Evolutionary conservation across 2,329 filamentous ascomycete species (phyloP).

Genomic region (Penicillium griseofulvum): DNA sequence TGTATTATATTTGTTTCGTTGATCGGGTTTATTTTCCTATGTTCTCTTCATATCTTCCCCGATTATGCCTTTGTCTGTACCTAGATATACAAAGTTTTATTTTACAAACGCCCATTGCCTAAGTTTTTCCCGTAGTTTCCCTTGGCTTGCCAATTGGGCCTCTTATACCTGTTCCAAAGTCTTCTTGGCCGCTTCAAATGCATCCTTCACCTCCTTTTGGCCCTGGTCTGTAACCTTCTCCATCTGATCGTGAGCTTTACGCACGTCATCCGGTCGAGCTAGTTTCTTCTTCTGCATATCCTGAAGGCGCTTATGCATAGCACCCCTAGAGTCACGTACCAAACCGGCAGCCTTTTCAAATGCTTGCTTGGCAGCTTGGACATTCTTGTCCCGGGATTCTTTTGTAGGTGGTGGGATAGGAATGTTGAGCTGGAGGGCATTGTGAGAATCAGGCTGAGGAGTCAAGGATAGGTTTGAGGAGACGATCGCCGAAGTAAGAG

Average conservation of each 20-base stretch:
- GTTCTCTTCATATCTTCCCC: background rate
- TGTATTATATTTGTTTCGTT: conserved; percentile 22
- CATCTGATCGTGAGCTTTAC: conserved; percentile 49
- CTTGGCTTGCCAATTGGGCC: background rate
- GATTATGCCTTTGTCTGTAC: conserved; percentile 6
- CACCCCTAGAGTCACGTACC: conserved; percentile 44
- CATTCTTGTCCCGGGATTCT: conserved; percentile 45
- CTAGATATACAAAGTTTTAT: conserved; percentile 15
- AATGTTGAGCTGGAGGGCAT: conserved; percentile 46
- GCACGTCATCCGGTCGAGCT: conserved; percentile 46
- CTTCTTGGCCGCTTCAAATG: conserved; percentile 45
- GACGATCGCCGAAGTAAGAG: conserved; percentile 43
- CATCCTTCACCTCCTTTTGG: conserved; percentile 46
- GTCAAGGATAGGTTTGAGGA: conserved; percentile 45
- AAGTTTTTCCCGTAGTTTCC: background rate
- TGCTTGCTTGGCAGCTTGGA: conserved; percentile 41
- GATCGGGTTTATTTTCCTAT: conserved; percentile 3
- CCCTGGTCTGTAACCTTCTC: conserved; percentile 48
- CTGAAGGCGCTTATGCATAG: conserved; percentile 46
- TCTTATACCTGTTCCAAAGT: conserved; percentile 35
- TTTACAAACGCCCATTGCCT: conserved; percentile 1
- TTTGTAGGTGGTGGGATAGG: conserved; percentile 48
- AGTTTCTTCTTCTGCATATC: conserved; percentile 45
- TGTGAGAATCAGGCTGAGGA: conserved; percentile 44
- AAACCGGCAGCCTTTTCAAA: conserved; percentile 43